Evolutionary conservation across 2,329 filamentous ascomycete species (phyloP).

Genomic region (Hypoxylon rubiginosum): DNA sequence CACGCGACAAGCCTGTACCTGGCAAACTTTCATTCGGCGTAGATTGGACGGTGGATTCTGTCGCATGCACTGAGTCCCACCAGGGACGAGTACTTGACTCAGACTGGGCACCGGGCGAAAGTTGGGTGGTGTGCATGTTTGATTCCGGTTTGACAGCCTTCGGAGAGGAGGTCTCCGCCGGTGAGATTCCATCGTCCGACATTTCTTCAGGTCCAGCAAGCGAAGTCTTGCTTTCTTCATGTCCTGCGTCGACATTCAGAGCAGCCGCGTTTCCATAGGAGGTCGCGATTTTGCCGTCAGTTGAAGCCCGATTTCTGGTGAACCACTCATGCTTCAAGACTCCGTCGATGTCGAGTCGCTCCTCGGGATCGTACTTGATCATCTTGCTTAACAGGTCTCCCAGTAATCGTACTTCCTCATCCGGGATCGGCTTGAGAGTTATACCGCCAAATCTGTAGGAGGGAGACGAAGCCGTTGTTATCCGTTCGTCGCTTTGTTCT

Average conservation of each 20-base stretch:
- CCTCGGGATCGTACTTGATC: slow-evolving; percentile 10
- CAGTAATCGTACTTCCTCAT: slow-evolving; percentile 1
- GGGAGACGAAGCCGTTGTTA: no score
- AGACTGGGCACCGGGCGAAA: not conserved
- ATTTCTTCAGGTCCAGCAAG: not conserved
- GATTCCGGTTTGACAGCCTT: not conserved
- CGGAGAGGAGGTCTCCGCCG: not conserved
- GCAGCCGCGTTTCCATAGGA: not conserved
- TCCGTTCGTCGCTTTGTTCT: not conserved
- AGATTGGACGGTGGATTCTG: no score
- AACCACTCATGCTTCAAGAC: slow-evolving; percentile 19
- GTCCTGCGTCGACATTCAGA: not conserved
- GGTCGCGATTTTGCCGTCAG: not conserved
- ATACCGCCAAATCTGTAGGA: not conserved
- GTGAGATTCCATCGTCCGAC: not conserved
- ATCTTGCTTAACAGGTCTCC: slow-evolving; percentile 16
- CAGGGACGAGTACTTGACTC: no score
- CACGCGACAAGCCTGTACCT: no score
- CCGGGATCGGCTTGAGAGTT: not conserved
- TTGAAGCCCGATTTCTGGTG: not conserved
- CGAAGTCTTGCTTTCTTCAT: not conserved
- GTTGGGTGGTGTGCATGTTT: not conserved
- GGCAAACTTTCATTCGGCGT: no score
- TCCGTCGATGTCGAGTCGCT: slow-evolving; percentile 14
- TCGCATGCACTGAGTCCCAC: no score